Evolutionary conservation across 768 basidiomycete genomes (phyloP), one percentile per base, ranked within the genome.

Genomic region (Phanerochaete sordida): DNA sequence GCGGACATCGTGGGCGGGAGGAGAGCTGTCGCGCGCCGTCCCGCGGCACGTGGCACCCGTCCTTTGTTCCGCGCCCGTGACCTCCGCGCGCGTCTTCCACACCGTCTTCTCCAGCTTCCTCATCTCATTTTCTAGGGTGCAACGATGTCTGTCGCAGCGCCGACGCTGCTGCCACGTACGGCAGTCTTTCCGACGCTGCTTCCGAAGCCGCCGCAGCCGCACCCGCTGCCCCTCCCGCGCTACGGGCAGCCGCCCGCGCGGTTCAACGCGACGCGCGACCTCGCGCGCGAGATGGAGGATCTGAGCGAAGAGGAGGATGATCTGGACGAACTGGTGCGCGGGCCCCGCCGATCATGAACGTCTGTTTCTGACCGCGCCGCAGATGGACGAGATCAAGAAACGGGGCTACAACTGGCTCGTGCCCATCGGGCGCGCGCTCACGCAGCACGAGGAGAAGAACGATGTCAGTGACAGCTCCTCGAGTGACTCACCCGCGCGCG

Each of bases 261-360:
- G 46, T 72, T 91, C 64, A 87, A 85, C 65, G 78, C 80, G 31
- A 77, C 80, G 44, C 83, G 91, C 24, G 87, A 93, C 70, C 70
- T 91, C 30, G 81, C 83, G 61, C 82, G 84, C 43, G 90, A 93
- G 70, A 87, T 90, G 79, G 88, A 91, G 50, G 90, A 93, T 66
- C 73, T 93, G 61, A 91, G 89, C 60, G 91, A 93, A 58, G 91
- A 93, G 70, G 91, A 93, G 73, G 82, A 78, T 54, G 89, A 92
- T 65, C 69, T 93, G n/a, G 91, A 93, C 60, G 88, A 88, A 46
- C 77, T 84, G 64, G 91, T 88, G 67, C 63, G 83, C 75, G 33
- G 33, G 24, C 26, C 44, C 30, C 19, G 33, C 65, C 31, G 35
- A 9, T 57, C 51, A 24, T 6, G 26, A 48, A 13, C 19, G 19